Evolutionary conservation across 192 early-diverging fungal genomes (phyloP).

Genomic region (Coemansia biformis): DNA sequence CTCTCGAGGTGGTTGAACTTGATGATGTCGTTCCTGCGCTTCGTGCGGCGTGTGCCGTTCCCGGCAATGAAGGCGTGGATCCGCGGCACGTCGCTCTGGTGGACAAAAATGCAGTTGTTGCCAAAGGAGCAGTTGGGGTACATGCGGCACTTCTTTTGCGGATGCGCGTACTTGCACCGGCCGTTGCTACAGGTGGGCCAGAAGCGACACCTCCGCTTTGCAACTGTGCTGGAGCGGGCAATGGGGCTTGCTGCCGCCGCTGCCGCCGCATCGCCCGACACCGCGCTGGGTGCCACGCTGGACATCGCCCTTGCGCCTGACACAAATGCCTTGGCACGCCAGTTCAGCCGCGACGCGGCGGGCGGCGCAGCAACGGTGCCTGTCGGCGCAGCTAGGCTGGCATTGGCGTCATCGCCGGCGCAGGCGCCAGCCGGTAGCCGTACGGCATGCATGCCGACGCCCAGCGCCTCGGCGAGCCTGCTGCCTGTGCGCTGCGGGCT

Average conservation of each 20-base stretch:
- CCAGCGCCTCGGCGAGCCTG: no score
- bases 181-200: constrained; percentile 49
- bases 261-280: no score
- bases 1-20: constrained; percentile 31
- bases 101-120: constrained; percentile 39
- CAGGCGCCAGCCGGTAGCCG: no score
- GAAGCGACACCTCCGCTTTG: constrained; percentile 42
- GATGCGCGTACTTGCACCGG: constrained; percentile 49
- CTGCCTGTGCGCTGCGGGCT: not conserved
- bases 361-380: not conserved
- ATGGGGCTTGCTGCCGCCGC: no score
- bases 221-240: no score
- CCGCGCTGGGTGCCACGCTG: no score
- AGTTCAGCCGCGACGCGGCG: constrained; percentile 11
- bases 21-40: constrained; percentile 38
- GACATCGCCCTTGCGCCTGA: constrained; percentile 7
- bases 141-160: constrained; percentile 22
- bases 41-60: constrained; percentile 12
- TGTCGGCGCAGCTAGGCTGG: no score
- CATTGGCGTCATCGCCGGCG: not conserved
- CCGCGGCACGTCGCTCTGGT: constrained; percentile 30
- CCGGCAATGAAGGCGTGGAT: constrained; percentile 38
- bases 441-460: no score
- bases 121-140: constrained; percentile 34
- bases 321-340: constrained; percentile 35